These are phyloP conservation scores for Erythrobasidium yunnanense DNA, from an alignment of 768 basidiomycete genomes.

Conservation along the genomic window DNA sequence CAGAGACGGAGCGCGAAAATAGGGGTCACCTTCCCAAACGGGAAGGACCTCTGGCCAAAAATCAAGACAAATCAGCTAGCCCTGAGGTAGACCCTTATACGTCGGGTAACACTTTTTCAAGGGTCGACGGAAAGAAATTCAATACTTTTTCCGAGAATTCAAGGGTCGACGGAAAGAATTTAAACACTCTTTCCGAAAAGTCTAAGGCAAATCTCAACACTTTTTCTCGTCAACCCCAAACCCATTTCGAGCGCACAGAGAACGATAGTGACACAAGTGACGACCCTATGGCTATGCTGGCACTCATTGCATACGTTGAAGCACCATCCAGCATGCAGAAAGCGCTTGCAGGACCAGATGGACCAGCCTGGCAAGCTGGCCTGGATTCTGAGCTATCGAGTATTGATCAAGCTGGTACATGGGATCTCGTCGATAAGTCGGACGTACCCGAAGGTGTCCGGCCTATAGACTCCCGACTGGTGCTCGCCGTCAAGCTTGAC, in stretches of 20 bases:
- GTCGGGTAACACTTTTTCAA: too few relatives aligned
- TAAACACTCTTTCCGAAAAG: too few relatives aligned
- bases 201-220: too few relatives aligned
- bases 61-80: too few relatives aligned
- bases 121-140: too few relatives aligned
- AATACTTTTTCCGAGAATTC: too few relatives aligned
- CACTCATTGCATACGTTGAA: not conserved
- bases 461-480: not conserved
- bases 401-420: constrained; percentile 2
- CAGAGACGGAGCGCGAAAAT: too few relatives aligned
- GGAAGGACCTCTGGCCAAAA: too few relatives aligned
- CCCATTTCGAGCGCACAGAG: not conserved
- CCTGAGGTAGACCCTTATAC: too few relatives aligned
- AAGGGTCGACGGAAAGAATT: too few relatives aligned
- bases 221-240: too few relatives aligned
- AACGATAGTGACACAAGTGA: not conserved
- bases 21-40: too few relatives aligned
- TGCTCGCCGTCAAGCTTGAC: not conserved
- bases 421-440: not conserved
- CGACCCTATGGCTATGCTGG: not conserved
- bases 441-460: not conserved
- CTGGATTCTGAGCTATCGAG: not conserved
- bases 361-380: not conserved
- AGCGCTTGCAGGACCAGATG: not conserved
- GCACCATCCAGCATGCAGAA: not conserved